Evolutionary conservation across 441 rosid genomes (phyloP), one percentile per base, ranked within the genome.

Genomic region (Populus tomentosa): DNA sequence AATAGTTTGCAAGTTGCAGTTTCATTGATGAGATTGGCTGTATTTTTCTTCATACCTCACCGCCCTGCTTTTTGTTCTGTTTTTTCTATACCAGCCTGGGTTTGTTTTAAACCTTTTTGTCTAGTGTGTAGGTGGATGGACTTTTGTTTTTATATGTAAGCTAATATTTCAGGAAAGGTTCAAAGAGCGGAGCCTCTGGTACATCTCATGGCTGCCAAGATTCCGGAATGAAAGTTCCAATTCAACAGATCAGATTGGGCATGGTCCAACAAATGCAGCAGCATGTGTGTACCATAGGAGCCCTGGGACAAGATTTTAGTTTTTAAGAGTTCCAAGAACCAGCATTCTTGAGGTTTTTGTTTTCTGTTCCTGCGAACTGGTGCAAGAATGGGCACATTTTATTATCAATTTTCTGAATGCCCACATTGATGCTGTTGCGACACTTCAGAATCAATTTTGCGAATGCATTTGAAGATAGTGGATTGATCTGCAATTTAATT

Each of bases 201-300:
- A 81, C 59, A 35, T 94, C 97, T 77, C 32, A 82, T 65, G 96
- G 96, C 32, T 94, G 98, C 78, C 88, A 88, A 68, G 98, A 96
- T 14, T 61, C 96, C 13, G 94, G 98, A 38, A 89, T 92, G 96
- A 94, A 94, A 82, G 86, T 91, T 9, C 77, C 94, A 3, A 87
- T 83, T 14, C 82, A 92, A 80, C 93, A 87, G 2, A 78, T 93
- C 11, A 90, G 94, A 11, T 87, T 89, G 4, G 85, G 87, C 59
- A 90, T 93, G 94, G 80, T 93, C 79, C 98, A 91, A 85, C 97
- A 91, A 82, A 91, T 90, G 93, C 97, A 92, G 61, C 98, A 92
- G 35, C 35, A 33, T 75, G 79, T 87, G 70, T 92, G 95, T 77
- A 80, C 86, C 1, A 42, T 11, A 42, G 53, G 18, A 0, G n/a